These are phyloP conservation scores for Xanthoconium stramineum DNA, from an alignment of 768 basidiomycete species.

Conservation along the genomic window DNA sequence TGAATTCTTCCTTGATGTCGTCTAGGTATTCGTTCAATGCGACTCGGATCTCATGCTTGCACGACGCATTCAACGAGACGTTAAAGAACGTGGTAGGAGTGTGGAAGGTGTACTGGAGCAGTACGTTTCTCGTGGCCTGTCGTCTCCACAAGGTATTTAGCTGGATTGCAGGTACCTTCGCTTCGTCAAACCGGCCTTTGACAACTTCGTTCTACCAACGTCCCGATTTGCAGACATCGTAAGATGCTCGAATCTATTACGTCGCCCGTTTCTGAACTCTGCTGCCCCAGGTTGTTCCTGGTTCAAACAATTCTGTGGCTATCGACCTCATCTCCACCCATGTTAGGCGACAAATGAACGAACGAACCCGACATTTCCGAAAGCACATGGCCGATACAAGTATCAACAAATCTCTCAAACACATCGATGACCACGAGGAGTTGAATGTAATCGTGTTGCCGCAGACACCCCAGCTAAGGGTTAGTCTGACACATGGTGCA, in stretches of 20 bases:
- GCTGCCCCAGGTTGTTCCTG: slow-evolving; percentile 84
- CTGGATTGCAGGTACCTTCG: slow-evolving; percentile 70
- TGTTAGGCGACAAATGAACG: slow-evolving; percentile 77
- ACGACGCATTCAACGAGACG: slow-evolving; percentile 83
- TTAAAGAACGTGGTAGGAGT: slow-evolving; percentile 80
- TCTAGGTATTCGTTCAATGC: slow-evolving; percentile 83
- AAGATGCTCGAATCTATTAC: slow-evolving; percentile 3
- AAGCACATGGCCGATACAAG: slow-evolving; percentile 61
- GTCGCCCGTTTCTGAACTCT: not conserved
- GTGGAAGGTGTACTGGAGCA: slow-evolving; percentile 90
- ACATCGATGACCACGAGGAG: slow-evolving; percentile 41
- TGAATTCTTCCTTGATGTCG: not conserved
- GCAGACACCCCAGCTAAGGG: slow-evolving; percentile 78
- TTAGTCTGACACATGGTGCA: slow-evolving; percentile 29
- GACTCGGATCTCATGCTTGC: slow-evolving; percentile 98
- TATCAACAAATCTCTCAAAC: slow-evolving; percentile 33
- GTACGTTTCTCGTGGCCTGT: slow-evolving; percentile 36
- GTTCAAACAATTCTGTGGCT: slow-evolving; percentile 82
- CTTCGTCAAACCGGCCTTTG: slow-evolving; percentile 92
- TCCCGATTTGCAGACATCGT: slow-evolving; percentile 89
- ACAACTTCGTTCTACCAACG: slow-evolving; percentile 89
- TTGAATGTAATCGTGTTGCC: slow-evolving; percentile 64
- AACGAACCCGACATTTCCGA: slow-evolving; percentile 71
- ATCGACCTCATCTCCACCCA: slow-evolving; percentile 94
- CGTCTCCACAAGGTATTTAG: not conserved